These are phyloP conservation scores for Cucurbita maxima DNA, from an alignment of 306 rosid species.

Conservation along the genomic window DNA sequence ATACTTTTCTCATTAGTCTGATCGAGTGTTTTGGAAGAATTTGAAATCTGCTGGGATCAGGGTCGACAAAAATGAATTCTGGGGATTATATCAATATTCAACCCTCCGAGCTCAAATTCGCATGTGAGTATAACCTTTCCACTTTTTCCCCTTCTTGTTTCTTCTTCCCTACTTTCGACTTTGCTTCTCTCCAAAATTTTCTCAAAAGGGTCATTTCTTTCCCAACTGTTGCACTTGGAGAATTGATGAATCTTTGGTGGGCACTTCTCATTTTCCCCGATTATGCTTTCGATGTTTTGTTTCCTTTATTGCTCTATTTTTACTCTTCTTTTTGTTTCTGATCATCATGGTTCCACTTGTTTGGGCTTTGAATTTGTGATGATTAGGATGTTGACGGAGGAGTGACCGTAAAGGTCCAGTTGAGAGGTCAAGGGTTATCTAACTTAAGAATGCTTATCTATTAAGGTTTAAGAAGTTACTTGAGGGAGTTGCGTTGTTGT, in stretches of 20 bases:
- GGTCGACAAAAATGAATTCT: conserved; percentile 18
- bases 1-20: neutral
- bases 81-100: conserved; percentile 27
- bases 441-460: neutral
- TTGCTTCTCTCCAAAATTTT: neutral
- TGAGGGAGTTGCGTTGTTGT: neutral
- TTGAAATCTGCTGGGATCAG: neutral
- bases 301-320: neutral
- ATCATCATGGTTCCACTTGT: neutral
- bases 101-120: conserved; percentile 37
- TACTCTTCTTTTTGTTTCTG: neutral
- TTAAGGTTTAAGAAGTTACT: neutral
- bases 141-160: neutral
- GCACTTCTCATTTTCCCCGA: neutral
- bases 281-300: neutral
- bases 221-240: neutral
- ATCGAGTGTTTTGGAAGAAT: neutral
- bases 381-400: neutral
- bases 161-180: neutral
- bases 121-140: conserved; percentile 8
- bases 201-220: neutral
- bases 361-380: neutral
- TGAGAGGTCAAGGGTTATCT: neutral
- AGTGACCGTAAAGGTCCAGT: neutral
- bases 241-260: neutral